A percentile compares a stretch with the other conserved stretches of the same genome.
phyloP scores from a whole-genome alignment of 169 alveolate genomes.

The Plasmodium berghei region DNA sequence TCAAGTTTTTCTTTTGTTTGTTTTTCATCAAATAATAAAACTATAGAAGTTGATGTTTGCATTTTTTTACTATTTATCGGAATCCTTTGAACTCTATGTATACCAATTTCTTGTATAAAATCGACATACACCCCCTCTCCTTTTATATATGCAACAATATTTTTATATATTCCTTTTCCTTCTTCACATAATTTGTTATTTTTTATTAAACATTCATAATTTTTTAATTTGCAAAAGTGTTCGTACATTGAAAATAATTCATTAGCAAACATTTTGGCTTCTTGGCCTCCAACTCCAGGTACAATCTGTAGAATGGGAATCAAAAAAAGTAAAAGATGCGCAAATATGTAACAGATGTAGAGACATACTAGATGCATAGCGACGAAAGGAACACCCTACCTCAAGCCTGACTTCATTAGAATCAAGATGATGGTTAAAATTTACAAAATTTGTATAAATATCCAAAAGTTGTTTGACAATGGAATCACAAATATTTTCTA shows the following conservation, averaged over 20 bases:
- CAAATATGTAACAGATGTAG: background rate
- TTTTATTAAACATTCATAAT: conserved; percentile 77
- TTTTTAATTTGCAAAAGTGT: conserved; percentile 71
- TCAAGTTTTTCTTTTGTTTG: conserved; percentile 16
- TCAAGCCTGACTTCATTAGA: conserved; percentile 30
- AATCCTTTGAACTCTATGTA: conserved; percentile 92
- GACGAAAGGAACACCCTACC: background rate
- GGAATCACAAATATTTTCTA: background rate
- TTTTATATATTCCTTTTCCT: conserved; percentile 81
- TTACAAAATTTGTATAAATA: conserved; percentile 24
- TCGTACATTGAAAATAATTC: conserved; percentile 89
- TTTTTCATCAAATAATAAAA: conserved; percentile 88
- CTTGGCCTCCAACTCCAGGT: conserved; percentile 93
- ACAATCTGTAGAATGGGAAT: conserved; percentile 78
- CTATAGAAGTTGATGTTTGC: conserved; percentile 91
- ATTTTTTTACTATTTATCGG: conserved; percentile 91
- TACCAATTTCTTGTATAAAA: conserved; percentile 83
- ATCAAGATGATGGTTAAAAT: conserved; percentile 45
- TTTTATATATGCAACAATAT: conserved; percentile 79
- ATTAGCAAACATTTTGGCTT: conserved; percentile 88
- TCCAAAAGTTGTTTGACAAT: conserved; percentile 13
- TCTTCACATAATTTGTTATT: conserved; percentile 31
- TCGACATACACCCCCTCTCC: conserved; percentile 85
- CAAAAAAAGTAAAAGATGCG: background rate
- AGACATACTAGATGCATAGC: background rate